Evolutionary conservation across 1,139 yeast species (phyloP), one percentile per base, ranked within the genome.

Genomic region (Diutina mesorugosa): DNA sequence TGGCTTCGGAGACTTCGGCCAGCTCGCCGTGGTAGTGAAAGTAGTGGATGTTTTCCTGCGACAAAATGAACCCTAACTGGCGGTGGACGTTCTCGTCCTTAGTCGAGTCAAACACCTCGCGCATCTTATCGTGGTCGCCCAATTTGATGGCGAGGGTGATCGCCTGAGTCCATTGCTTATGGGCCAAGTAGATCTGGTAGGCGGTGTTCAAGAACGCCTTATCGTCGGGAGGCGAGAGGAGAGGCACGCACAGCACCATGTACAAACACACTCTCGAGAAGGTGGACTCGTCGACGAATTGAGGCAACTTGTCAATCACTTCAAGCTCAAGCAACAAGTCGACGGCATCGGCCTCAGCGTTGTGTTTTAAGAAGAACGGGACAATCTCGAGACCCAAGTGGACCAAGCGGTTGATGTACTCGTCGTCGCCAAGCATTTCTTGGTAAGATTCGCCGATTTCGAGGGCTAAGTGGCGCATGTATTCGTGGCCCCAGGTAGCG

Each of bases 271-370:
- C 98, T 69, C 99, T 83, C 56, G 84, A 84, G 68, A 78, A 91
- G 6, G 96, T 89, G 66, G 84, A 79, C 61, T 85, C 86, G 69
- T 93, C 99, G 58, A 91, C 96, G 69, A 80, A 89, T 62, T 84
- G 82, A 8, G 95, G 85, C 61, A 95, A 76, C 66, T 84, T 82
- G 65, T 89, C 96, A 64, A 93, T 87, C 57, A 84, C 78, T 71
- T 93, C 99, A 58, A 93, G 81, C 71, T 93, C 99, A 59, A 90
- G 76, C 62, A 95, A 77, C 63, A 93, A 76, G 72, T 93, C 99
- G 38, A 93, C 96, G 1, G 99, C 99, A 69, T 93, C 99, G 9
- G 97, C 97, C 72, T 95, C 99, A 46, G 97, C 99, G 68, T 95
- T 93, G 72, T 93, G 98, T 66, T 88, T 85, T 64, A 93, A 78